Conservation (phyloP, 495 filamentous ascomycete genomes). For the Xylaria scruposa region DNA sequence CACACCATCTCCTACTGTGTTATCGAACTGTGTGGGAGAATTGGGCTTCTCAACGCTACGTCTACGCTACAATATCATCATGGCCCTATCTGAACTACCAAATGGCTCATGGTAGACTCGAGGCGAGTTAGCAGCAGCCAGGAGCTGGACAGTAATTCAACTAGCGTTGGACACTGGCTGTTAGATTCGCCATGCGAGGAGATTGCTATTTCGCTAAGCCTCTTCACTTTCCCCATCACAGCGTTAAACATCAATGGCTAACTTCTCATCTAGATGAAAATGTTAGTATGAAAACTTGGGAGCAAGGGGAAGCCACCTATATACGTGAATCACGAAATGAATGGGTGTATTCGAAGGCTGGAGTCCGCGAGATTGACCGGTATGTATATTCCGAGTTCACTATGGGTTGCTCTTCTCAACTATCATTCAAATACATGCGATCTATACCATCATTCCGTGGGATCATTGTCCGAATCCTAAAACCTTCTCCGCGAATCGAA, state of each 20-base stretch:
- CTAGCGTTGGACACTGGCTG: background rate
- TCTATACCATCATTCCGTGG: background rate
- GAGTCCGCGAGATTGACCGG: conserved; percentile 37
- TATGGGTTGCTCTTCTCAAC: background rate
- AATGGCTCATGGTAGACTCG: background rate
- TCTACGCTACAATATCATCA: background rate
- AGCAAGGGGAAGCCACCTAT: conserved; percentile 28
- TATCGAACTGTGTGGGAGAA: background rate
- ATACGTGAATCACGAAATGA: conserved; percentile 29
- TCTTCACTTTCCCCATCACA: background rate
- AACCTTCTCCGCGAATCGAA: background rate
- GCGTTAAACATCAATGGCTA: background rate
- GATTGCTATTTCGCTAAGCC: background rate
- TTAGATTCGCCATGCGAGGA: background rate
- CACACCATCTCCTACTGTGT: background rate
- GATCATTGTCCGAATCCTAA: background rate
- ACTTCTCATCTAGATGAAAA: conserved; percentile 20
- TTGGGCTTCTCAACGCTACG: background rate
- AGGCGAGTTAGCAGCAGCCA: background rate
- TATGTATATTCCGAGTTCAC: conserved; percentile 5
- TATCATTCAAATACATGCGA: background rate
- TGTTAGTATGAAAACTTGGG: conserved; percentile 39
- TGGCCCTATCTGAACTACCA: background rate
- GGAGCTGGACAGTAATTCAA: background rate
- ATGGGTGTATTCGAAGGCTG: conserved; percentile 43